Percentiles rank a stretch among this genome's conserved stretches.
These are phyloP conservation scores for Claviceps capensis DNA, from an alignment of 2,329 filamentous ascomycete species.

Conservation along the genomic window DNA sequence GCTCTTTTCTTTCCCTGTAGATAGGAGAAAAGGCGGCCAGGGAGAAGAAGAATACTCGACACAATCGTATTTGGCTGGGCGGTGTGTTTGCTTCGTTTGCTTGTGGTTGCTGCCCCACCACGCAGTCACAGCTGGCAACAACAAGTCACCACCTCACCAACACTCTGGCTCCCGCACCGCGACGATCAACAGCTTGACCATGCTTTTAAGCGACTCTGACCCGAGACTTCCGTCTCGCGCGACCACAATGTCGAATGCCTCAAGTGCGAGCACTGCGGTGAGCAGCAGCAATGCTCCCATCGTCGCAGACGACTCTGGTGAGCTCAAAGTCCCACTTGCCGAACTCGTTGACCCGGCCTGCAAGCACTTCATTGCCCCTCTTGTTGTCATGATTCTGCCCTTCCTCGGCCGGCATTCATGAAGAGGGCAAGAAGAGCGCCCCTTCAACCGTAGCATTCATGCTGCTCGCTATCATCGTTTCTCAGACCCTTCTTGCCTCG, in stretches of 20 bases:
- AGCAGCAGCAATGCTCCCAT: conserved; percentile 11
- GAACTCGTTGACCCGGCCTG: neutral
- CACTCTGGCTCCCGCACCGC: neutral
- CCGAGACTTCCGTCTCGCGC: conserved; percentile 20
- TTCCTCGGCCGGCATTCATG: neutral
- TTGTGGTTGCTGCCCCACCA: neutral
- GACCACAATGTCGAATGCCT: conserved; percentile 23
- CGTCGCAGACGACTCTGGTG: conserved; percentile 25
- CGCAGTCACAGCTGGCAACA: neutral
- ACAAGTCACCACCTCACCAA: conserved; percentile 6
- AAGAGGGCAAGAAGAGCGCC: neutral
- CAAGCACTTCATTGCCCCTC: conserved; percentile 18
- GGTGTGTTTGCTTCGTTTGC: neutral
- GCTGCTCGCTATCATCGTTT: neutral
- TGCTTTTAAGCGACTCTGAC: conserved; percentile 28
- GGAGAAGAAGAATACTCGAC: conserved; percentile 8
- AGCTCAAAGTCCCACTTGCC: conserved; percentile 12
- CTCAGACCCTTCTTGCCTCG: neutral
- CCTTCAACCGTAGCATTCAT: neutral
- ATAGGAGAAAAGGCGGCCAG: neutral
- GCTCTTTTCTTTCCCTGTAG: neutral
- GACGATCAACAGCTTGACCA: conserved; percentile 11
- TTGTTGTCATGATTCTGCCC: conserved; percentile 14
- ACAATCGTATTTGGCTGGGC: conserved; percentile 4
- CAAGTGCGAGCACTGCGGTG: conserved; percentile 17